These are phyloP conservation scores for Paramecium primaurelia DNA, from an alignment of 73 alveolate species.

Conservation along the genomic window DNA sequence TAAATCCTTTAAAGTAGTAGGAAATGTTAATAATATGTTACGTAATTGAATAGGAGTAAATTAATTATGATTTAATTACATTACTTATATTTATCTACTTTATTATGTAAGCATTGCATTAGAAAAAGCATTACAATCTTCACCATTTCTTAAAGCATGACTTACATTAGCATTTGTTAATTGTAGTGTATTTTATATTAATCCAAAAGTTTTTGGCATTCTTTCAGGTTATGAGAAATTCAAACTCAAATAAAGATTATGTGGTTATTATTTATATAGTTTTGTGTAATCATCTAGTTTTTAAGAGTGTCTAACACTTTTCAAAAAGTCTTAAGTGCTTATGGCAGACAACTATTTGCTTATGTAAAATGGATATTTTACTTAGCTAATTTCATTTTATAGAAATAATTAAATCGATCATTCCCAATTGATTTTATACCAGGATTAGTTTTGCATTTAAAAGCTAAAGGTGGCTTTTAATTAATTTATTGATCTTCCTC, in stretches of 20 bases:
- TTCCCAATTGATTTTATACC: neutral
- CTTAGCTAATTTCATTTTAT: slow-evolving; percentile 10
- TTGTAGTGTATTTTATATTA: neutral
- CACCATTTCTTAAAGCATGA: neutral
- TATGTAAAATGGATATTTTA: neutral
- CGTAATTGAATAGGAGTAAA: neutral
- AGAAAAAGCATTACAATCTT: neutral
- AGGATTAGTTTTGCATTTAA: neutral
- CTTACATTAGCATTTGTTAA: neutral
- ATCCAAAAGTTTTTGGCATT: slow-evolving; percentile 19
- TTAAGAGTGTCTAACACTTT: neutral
- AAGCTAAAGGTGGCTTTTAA: neutral
- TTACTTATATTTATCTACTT: neutral
- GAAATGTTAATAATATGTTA: neutral
- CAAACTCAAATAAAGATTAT: neutral
- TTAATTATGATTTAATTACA: neutral
- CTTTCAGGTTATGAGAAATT: neutral
- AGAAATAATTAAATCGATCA: neutral
- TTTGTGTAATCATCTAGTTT: neutral
- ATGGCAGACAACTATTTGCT: neutral
- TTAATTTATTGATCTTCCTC: neutral
- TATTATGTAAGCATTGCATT: neutral
- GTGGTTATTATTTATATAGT: slow-evolving; percentile 3
- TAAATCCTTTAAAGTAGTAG: neutral
- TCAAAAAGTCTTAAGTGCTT: neutral